Evolutionary conservation across 768 basidiomycete species (phyloP), one percentile per base, ranked within the genome.

Genomic region (Udeniomyces megalosporus): DNA sequence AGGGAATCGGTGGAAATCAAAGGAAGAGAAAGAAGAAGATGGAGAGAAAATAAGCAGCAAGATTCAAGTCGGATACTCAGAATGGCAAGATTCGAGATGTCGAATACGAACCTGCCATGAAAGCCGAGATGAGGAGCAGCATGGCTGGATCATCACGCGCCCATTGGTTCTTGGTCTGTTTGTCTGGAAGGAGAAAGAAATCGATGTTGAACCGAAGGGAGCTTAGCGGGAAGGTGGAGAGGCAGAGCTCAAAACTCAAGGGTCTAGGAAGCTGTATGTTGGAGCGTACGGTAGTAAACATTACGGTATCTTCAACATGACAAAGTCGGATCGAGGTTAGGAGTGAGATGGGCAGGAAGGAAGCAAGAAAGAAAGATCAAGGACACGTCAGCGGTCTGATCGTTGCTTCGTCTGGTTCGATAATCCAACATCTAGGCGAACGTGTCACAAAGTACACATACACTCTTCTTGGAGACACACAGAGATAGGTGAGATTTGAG

Each of bases 101-200:
- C 22, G 4, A 2, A 53, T 7, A 35, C 79, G 57, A 66, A 89
- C 90, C 82, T 57, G 78, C 78, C 24, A 92, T 80, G 72, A 84
- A 89, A 48, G 80, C 84, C 53, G 81, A 80, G 48, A 96, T 83
- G 53, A 97, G 80, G 31, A 96, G 79, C 29, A 96, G 79, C 66
- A 95, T 90, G 29, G 93, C 93, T 24, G 93, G 93, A 71, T 97
- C 93, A 73, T 97, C 93, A 72, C 93, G 78, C 22, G 92, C 90
- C 92, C 92, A 96, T 17, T 86, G 89, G 72, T 97, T 95, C 78
- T 95, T 96, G 22, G 92, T 96, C 78, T 96, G 90, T 87, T 75
- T 66, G 57, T 65, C 60, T 61, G 32, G 32, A 29, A 26, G 47
- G 35, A 2, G 48, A 45, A 50, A 67, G 44, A 38, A 49, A n/a